These are phyloP conservation scores for Euphorbia corollata DNA, from an alignment of 441 rosid genomes.

Conservation along the genomic window DNA sequence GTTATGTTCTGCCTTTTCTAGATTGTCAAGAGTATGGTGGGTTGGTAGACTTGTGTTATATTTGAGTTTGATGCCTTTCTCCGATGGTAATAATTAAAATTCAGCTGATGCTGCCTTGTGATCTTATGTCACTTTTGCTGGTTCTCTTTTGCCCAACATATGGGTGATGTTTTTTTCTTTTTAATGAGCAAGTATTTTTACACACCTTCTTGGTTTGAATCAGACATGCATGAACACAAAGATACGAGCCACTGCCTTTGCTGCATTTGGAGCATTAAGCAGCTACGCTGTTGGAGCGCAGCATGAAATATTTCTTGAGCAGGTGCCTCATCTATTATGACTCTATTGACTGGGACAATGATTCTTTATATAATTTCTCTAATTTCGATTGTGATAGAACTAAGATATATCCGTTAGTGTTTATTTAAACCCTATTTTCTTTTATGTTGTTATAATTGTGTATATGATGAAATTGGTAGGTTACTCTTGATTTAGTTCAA, in stretches of 20 bases:
- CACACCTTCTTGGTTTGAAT: constrained; percentile 20
- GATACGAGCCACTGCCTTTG: constrained; percentile 83
- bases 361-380: too few species aligned
- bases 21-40: not conserved
- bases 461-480: too few species aligned
- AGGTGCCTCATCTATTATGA: constrained; percentile 35
- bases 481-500: too few species aligned
- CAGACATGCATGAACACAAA: constrained; percentile 71
- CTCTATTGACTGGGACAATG: not conserved
- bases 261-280: constrained; percentile 87
- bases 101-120: not conserved
- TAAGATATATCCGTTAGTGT: too few species aligned
- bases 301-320: constrained; percentile 77
- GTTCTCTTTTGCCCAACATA: too few species aligned
- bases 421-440: too few species aligned
- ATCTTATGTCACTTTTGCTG: not conserved
- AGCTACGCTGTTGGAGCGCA: constrained; percentile 65
- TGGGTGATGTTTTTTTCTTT: constrained; percentile 3
- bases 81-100: not conserved
- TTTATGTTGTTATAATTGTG: too few species aligned
- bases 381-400: too few species aligned
- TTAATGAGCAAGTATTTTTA: constrained; percentile 12
- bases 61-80: not conserved
- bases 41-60: too few species aligned
- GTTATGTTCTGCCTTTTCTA: not conserved